phyloP scores from a whole-genome alignment of 2,329 filamentous ascomycete genomes.

The Beauveria varroae region DNA sequence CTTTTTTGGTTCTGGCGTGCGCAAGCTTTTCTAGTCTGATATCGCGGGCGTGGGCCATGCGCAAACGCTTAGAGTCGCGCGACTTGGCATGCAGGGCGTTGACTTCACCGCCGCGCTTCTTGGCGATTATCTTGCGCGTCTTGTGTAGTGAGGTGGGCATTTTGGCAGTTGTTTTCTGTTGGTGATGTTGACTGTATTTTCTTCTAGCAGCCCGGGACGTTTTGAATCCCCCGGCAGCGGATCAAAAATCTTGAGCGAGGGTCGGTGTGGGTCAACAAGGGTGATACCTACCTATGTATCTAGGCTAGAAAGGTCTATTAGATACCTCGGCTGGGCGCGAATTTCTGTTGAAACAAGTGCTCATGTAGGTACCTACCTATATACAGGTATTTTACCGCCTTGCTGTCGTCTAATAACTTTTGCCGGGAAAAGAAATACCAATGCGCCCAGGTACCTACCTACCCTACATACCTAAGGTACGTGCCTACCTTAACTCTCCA shows the following conservation, averaged over 20 bases:
- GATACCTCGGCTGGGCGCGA: too few relatives aligned
- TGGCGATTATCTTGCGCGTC: slow-evolving; percentile 80
- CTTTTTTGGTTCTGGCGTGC: slow-evolving; percentile 61
- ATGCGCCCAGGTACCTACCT: too few relatives aligned
- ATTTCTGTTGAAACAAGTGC: too few relatives aligned
- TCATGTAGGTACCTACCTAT: too few relatives aligned
- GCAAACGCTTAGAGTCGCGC: slow-evolving; percentile 73
- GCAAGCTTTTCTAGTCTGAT: slow-evolving; percentile 71
- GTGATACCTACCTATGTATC: too few relatives aligned
- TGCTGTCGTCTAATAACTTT: too few relatives aligned
- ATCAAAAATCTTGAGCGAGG: not conserved
- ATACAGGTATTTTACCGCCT: too few relatives aligned
- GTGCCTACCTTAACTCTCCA: not conserved
- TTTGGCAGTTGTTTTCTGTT: slow-evolving; percentile 18
- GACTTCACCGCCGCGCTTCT: slow-evolving; percentile 71
- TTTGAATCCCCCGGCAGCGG: not conserved
- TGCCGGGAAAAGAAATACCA: too few relatives aligned
- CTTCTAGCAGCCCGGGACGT: not conserved
- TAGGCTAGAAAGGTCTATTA: too few relatives aligned
- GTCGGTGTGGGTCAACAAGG: too few relatives aligned
- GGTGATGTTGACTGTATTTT: not conserved
- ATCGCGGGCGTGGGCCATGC: slow-evolving; percentile 72
- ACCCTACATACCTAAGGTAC: not conserved
- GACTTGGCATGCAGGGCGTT: slow-evolving; percentile 80
- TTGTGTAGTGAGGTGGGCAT: slow-evolving; percentile 79